Conservation (phyloP, 306 rosid species). For the Medicago arabica region DNA sequence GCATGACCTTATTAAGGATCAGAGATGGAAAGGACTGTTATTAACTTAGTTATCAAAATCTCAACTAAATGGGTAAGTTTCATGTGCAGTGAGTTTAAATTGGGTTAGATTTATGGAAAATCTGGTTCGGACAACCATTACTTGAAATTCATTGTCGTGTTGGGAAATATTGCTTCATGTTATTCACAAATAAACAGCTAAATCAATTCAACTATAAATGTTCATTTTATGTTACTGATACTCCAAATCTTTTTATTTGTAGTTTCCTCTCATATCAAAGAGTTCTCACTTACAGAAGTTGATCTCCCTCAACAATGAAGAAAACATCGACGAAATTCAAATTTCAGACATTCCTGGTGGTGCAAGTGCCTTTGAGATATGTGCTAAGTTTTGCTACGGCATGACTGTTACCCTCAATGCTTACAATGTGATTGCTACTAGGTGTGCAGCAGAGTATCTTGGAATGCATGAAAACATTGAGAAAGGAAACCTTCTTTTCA, state of each 20-base stretch:
- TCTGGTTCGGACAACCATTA: conserved; percentile 18
- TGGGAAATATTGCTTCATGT: conserved; percentile 20
- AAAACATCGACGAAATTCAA: conserved; percentile 62
- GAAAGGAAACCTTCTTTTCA: conserved; percentile 94
- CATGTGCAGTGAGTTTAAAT: too few relatives aligned
- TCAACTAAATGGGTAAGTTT: background rate
- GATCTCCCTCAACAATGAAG: conserved; percentile 65
- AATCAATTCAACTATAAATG: conserved; percentile 7
- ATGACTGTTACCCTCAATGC: conserved; percentile 96
- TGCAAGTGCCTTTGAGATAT: conserved; percentile 82
- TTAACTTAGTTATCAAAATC: background rate
- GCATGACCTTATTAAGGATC: conserved; percentile 3
- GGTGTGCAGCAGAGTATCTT: conserved; percentile 94
- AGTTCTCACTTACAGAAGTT: conserved; percentile 79
- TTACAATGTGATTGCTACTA: conserved; percentile 72
- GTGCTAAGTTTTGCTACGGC: conserved; percentile 96
- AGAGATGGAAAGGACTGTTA: background rate
- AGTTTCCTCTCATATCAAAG: conserved; percentile 98
- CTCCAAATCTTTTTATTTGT: conserved; percentile 37
- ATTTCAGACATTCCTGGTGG: conserved; percentile 93
- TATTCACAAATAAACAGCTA: conserved; percentile 37
- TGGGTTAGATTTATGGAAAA: conserved; percentile 8
- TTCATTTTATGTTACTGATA: conserved; percentile 42
- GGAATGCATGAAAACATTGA: conserved; percentile 87
- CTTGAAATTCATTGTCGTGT: conserved; percentile 16